Evolutionary conservation across 371 early-diverging fungal species (phyloP).

Genomic region (Lichtheimia ramosa): DNA sequence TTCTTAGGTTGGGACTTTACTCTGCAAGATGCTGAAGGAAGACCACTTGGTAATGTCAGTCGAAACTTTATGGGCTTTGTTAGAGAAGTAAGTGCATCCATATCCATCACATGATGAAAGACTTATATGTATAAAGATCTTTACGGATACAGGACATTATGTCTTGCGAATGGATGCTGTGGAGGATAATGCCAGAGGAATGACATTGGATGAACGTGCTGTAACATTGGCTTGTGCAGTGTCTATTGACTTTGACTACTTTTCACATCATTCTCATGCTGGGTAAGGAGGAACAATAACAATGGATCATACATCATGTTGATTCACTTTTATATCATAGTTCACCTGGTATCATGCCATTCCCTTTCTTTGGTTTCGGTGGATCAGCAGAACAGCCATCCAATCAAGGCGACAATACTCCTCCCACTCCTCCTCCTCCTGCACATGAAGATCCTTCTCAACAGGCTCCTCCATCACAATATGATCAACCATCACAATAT

Average conservation of each 20-base stretch:
- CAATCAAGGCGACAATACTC: not conserved
- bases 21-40: constrained; percentile 64
- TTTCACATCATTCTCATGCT: constrained; percentile 75
- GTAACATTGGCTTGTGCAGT: constrained; percentile 83
- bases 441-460: constrained; percentile 6
- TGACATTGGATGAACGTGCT: constrained; percentile 84
- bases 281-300: constrained; percentile 34
- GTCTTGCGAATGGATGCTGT: constrained; percentile 77
- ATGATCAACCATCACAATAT: not conserved
- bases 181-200: constrained; percentile 49
- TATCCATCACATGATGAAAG: not conserved
- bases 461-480: not conserved
- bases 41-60: constrained; percentile 64
- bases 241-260: constrained; percentile 92
- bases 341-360: constrained; percentile 40
- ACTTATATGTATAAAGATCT: constrained; percentile 49
- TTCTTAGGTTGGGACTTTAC: constrained; percentile 84
- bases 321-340: constrained; percentile 5
- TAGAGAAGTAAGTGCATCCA: constrained; percentile 54
- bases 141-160: constrained; percentile 88
- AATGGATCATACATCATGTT: not conserved
- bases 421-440: constrained; percentile 2
- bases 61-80: constrained; percentile 88
- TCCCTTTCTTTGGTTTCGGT: constrained; percentile 49
- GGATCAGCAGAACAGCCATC: constrained; percentile 16